Evolutionary conservation across 176 grass and related monocot genomes (phyloP), one percentile per base, ranked within the genome.

Genomic region (Oryza officinalis): DNA sequence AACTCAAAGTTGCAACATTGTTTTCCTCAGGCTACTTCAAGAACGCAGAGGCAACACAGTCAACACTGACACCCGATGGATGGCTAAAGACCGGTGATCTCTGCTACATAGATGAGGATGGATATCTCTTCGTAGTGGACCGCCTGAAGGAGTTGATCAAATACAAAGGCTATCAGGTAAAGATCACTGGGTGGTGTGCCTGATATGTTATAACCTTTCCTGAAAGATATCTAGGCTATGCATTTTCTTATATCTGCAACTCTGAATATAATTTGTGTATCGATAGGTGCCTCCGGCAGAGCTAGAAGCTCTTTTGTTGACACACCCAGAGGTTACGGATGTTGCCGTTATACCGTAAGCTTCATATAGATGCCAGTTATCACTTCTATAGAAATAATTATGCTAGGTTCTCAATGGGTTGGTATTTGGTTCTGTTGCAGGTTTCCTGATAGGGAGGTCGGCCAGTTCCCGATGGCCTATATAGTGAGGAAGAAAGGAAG

Each of bases 141-240:
- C 84, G 96, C 45, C 91, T 99, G 4, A 99, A 99, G 65, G 96
- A 99, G 35, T 70, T 99, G 74, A 99, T 94, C 86, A 99, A 99
- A 87, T 99, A 99, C 84, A 99, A 96, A 88, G 95, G 95, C 2
- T 98, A 95, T 78, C 95, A 95, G 92, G 95, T 97, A 87, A 67
- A 52, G 14, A 70, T 71, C 26, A 71, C 10, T 35, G 47, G 47
- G 23, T 17, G n/a, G 32, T 70, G n/a, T 11, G 3, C 27, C 17
- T 27, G 20, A 64, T 50, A 40, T 60, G 27, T 63, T 5, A 64
- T 49, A 46, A 30, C 33, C 5, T 73, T 3, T 69, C 13, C 43
- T 77, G 43, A 72, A 33, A 78, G 54, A 8, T 27, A 13, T 74
- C 13, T 68, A 11, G 26, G 52, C 5, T 50, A 20, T 64, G 2